phyloP scores from a whole-genome alignment of 2,329 filamentous ascomycete genomes.

The Pseudocercospora cruenta region DNA sequence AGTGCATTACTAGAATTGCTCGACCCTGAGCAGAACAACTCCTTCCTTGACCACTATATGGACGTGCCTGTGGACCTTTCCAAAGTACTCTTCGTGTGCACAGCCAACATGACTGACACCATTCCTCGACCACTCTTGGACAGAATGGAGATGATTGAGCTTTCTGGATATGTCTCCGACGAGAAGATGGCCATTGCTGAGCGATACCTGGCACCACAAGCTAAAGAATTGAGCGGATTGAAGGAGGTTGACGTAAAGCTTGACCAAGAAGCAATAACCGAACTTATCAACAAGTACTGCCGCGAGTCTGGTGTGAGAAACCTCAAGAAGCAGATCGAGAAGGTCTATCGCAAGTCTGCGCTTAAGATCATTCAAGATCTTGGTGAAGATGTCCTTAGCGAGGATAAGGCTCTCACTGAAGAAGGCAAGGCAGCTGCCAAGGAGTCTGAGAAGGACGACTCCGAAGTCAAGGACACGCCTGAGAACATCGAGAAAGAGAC shows the following conservation, averaged over 20 bases:
- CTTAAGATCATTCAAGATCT: slow-evolving; percentile 96
- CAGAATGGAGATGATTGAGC: slow-evolving; percentile 95
- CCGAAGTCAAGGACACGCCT: slow-evolving; percentile 65
- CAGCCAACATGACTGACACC: slow-evolving; percentile 97
- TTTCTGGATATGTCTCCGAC: slow-evolving; percentile 95
- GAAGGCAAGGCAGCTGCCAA: slow-evolving; percentile 80
- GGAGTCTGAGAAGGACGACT: slow-evolving; percentile 68
- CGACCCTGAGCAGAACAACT: slow-evolving; percentile 95
- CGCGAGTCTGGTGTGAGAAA: slow-evolving; percentile 96
- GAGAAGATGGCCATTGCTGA: slow-evolving; percentile 99
- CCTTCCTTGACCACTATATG: slow-evolving; percentile 98
- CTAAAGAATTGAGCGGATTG: slow-evolving; percentile 90
- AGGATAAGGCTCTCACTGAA: slow-evolving; percentile 79
- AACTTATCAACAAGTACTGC: slow-evolving; percentile 98
- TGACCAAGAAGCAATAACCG: slow-evolving; percentile 83
- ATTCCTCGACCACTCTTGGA: slow-evolving; percentile 92
- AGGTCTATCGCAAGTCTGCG: slow-evolving; percentile 96
- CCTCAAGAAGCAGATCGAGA: slow-evolving; percentile 98
- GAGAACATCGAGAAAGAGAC: slow-evolving; percentile 61
- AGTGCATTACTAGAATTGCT: slow-evolving; percentile 91
- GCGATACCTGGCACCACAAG: slow-evolving; percentile 85
- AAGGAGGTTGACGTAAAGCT: slow-evolving; percentile 90
- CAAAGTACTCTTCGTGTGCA: slow-evolving; percentile 98
- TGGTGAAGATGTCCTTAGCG: slow-evolving; percentile 79
- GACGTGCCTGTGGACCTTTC: slow-evolving; percentile 96